Conservation (phyloP, 495 filamentous ascomycete species). For the Daldinia bambusicola region DNA sequence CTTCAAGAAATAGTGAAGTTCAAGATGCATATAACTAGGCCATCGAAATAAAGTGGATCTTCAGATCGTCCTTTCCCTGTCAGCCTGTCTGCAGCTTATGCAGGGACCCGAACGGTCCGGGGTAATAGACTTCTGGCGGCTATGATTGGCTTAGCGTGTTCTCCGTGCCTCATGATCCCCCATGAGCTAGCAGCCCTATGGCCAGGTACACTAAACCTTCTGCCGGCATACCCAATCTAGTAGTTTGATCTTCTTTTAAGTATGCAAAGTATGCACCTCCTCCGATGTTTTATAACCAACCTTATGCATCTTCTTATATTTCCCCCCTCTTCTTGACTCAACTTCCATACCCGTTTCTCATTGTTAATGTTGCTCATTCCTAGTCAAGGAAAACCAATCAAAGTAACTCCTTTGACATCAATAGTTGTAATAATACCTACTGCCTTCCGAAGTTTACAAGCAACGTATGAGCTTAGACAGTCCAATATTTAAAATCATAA, state of each 20-base stretch:
- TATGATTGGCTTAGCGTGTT: not conserved
- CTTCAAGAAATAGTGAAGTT: not conserved
- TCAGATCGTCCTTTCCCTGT: not conserved
- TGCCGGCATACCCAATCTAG: not conserved
- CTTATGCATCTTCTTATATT: not conserved
- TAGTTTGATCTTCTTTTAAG: not conserved
- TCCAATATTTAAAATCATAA: too few relatives aligned
- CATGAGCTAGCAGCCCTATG: not conserved
- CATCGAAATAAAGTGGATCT: slow-evolving; percentile 18
- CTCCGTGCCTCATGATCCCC: not conserved
- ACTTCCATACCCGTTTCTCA: too few relatives aligned
- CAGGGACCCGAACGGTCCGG: slow-evolving; percentile 1
- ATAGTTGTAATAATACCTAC: too few relatives aligned
- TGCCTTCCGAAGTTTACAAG: too few relatives aligned
- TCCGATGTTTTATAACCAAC: not conserved
- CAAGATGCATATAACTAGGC: not conserved
- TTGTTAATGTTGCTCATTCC: too few relatives aligned
- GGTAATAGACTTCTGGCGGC: not conserved
- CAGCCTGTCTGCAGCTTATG: not conserved
- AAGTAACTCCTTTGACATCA: not conserved
- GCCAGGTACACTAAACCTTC: not conserved
- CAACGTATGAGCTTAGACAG: too few relatives aligned
- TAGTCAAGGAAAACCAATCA: too few relatives aligned
- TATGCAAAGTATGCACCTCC: not conserved
- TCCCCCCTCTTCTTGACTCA: not conserved